Base-by-base conservation (phyloP, 495 filamentous ascomycete genomes). In the Lepraria neglecta region DNA sequence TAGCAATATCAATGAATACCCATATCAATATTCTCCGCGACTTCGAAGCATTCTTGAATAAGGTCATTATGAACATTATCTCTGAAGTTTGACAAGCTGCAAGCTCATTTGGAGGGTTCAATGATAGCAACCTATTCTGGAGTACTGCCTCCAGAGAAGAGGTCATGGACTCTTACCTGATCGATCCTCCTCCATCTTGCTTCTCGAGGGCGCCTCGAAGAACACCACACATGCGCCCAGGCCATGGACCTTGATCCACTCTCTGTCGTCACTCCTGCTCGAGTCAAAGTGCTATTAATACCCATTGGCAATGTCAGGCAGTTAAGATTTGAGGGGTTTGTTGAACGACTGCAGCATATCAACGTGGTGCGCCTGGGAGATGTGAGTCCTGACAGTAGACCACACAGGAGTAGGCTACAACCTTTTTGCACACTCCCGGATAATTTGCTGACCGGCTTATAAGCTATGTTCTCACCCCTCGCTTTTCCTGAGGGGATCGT, bases 381-480 rank as follows among this genome's bases (percentile, higher is more conserved):
- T 72, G 85, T 97, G 70, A 96, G 84, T 69, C 88, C 92, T 62
- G 90, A 96, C 81, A 78, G 79, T 70, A 83, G 88, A 56, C 90
- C 91, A 62, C 87, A 96, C 74, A 84, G 90, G 79, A 95, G 90
- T 96, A 85, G 67, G 87, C 64, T 56, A 58, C 48, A 35, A 12
- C 3, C 27, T 43, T 6, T 1, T 27, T 24, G 4, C 6, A 33
- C n/a, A 30, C 24, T 27, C 57, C 4, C 43, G 35, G 35, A 54
- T 33, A n/a, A 30, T 4, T 19, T 63, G 61, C 73, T 80, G 62
- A 78, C 69, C 62, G 38, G 58, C 51, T 65, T 44, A 53, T 42
- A 63, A 96, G 92, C 91, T 68, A 92, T 95, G 86, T 96, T 98
- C 72, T 95, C 91, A 47, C 94, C 94, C 30, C 78, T 95, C 65